A percentile compares a stretch with the other conserved stretches of the same genome.
Conservation (phyloP, 495 filamentous ascomycete genomes). For the Penicillium alfredii region DNA sequence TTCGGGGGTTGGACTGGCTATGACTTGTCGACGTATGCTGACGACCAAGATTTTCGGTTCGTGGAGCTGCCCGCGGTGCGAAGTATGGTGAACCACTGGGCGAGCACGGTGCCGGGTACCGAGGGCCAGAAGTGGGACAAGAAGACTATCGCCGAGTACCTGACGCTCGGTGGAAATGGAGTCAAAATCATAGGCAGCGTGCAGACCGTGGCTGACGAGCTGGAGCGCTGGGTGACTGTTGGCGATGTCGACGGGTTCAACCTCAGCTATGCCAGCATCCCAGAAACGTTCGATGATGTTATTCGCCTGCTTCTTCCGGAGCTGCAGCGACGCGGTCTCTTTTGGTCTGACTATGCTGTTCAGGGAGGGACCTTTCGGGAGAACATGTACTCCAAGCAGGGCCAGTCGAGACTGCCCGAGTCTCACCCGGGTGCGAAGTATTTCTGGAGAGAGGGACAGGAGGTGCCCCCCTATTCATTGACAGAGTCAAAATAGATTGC, state of each 20-base stretch:
- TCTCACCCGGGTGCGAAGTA: constrained; percentile 42
- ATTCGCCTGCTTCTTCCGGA: constrained; percentile 44
- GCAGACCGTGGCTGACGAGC: constrained; percentile 52
- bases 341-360: constrained; percentile 42
- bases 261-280: constrained; percentile 52
- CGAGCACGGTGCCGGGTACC: constrained; percentile 33
- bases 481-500: constrained; percentile 10
- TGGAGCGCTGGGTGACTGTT: constrained; percentile 56
- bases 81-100: constrained; percentile 38
- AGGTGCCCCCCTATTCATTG: constrained; percentile 23
- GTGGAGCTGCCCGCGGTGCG: constrained; percentile 55
- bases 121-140: constrained; percentile 55
- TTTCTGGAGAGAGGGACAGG: constrained; percentile 37
- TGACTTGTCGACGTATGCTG: constrained; percentile 43
- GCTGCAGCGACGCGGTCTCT: constrained; percentile 40
- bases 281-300: constrained; percentile 59
- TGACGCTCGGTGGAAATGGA: constrained; percentile 54
- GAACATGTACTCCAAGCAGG: constrained; percentile 33
- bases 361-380: constrained; percentile 43
- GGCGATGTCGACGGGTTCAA: constrained; percentile 62
- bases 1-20: constrained; percentile 53
- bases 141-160: constrained; percentile 53
- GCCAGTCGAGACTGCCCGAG: constrained; percentile 34
- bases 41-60: constrained; percentile 50
- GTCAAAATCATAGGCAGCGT: constrained; percentile 52